Percentiles rank a stretch among this genome's conserved stretches.
Conservation (phyloP, 2,329 filamentous ascomycete species). For the Cercospora sp. region DNA sequence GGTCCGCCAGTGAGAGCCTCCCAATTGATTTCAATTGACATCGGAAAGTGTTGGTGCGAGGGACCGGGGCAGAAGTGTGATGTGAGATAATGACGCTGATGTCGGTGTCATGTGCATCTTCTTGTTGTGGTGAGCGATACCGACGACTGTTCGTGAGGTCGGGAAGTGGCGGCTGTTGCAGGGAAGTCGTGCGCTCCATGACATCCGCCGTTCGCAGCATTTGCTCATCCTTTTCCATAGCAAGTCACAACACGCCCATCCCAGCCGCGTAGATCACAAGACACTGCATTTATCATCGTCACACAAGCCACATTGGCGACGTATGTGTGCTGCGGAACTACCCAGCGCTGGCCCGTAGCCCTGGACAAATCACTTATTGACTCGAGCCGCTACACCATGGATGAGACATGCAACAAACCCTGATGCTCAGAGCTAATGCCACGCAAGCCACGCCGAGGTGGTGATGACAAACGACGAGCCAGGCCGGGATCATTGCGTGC, state of each 20-base stretch:
- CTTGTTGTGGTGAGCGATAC: neutral
- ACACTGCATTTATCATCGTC: neutral
- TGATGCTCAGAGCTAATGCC: neutral
- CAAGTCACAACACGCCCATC: neutral
- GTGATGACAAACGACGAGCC: conserved; percentile 14
- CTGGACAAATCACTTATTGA: neutral
- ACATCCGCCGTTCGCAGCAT: neutral
- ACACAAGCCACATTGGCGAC: conserved; percentile 2
- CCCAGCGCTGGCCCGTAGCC: neutral
- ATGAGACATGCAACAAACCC: conserved; percentile 3
- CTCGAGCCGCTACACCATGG: conserved; percentile 2
- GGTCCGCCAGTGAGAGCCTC: conserved; percentile 84
- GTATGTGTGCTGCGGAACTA: neutral
- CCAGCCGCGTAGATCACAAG: neutral
- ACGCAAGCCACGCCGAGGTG: neutral
- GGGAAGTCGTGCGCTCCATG: neutral
- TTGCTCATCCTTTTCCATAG: neutral
- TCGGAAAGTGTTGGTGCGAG: conserved; percentile 42
- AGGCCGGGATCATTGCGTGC: conserved; percentile 23
- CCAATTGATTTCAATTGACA: conserved; percentile 99
- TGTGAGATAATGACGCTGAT: conserved; percentile 5
- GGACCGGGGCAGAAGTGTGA: conserved; percentile 3
- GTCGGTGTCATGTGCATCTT: conserved; percentile 1
- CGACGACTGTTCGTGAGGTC: neutral
- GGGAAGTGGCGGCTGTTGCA: neutral